phyloP scores from a whole-genome alignment of 2,329 filamentous ascomycete species.

The Penicillium freii region DNA sequence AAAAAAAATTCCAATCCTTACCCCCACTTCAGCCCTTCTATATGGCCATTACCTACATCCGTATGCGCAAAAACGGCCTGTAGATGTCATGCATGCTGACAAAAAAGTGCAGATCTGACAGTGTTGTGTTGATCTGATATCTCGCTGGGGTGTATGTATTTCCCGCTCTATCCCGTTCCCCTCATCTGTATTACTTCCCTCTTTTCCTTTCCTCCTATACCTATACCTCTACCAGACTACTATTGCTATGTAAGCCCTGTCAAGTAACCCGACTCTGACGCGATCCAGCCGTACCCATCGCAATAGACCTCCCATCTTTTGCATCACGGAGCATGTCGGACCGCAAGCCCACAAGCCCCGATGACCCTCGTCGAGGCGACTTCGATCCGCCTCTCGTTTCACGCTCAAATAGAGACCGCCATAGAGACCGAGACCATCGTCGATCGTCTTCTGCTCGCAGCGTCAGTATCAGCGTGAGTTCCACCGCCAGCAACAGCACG shows the following conservation, averaged over 20 bases:
- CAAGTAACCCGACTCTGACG: background rate
- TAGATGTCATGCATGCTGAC: conserved; percentile 25
- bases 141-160: conserved; percentile 3
- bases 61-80: conserved; percentile 3
- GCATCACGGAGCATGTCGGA: conserved; percentile 26
- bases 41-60: background rate
- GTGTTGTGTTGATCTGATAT: conserved; percentile 3
- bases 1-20: background rate
- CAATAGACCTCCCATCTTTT: background rate
- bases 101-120: background rate
- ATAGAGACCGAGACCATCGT: background rate
- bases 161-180: conserved; percentile 3
- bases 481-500: background rate
- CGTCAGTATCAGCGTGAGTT: conserved; percentile 4
- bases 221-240: background rate
- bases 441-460: conserved; percentile 1
- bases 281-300: conserved; percentile 1
- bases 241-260: conserved; percentile 3
- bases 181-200: background rate
- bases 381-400: background rate
- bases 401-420: conserved; percentile 1
- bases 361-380: background rate
- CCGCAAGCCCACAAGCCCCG: conserved; percentile 7
- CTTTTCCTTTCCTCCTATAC: background rate
- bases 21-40: conserved; percentile 1